Evolutionary conservation across 306 rosid genomes (phyloP).

Genomic region (Myrica gale): DNA sequence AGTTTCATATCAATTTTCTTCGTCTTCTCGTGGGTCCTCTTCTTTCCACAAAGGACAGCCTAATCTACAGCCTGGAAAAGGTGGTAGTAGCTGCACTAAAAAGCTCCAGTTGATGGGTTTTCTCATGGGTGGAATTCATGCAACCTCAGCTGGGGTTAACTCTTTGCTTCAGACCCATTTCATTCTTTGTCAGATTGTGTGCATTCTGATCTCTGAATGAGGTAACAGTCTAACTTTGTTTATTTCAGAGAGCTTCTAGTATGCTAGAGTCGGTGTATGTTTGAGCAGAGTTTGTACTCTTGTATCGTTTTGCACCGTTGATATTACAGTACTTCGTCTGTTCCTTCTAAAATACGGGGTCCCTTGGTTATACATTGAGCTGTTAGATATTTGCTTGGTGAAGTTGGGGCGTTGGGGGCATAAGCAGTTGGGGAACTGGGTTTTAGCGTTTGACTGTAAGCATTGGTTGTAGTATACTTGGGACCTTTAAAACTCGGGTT

Average conservation of each 20-base stretch:
- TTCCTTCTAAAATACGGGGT: constrained; percentile 1
- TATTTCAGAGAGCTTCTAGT: constrained; percentile 14
- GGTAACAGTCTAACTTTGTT: constrained; percentile 30
- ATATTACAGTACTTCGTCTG: neutral
- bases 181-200: constrained; percentile 8
- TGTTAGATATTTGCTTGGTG: constrained; percentile 30
- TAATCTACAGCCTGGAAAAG: constrained; percentile 60
- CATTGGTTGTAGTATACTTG: neutral
- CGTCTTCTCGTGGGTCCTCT: constrained; percentile 33
- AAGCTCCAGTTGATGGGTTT: constrained; percentile 30
- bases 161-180: constrained; percentile 26
- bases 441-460: constrained; percentile 24
- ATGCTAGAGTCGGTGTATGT: constrained; percentile 12
- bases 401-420: constrained; percentile 4
- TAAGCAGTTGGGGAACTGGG: constrained; percentile 28
- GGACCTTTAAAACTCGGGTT: constrained; percentile 18
- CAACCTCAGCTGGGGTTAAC: constrained; percentile 24
- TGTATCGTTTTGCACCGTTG: constrained; percentile 3
- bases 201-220: constrained; percentile 19
- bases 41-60: constrained; percentile 41
- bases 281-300: constrained; percentile 20
- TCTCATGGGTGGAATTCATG: constrained; percentile 24
- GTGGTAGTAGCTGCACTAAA: constrained; percentile 30
- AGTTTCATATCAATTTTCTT: constrained; percentile 18
- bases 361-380: constrained; percentile 16